phyloP scores from a whole-genome alignment of 2,329 filamentous ascomycete species.

The Aspergillus sp. region DNA sequence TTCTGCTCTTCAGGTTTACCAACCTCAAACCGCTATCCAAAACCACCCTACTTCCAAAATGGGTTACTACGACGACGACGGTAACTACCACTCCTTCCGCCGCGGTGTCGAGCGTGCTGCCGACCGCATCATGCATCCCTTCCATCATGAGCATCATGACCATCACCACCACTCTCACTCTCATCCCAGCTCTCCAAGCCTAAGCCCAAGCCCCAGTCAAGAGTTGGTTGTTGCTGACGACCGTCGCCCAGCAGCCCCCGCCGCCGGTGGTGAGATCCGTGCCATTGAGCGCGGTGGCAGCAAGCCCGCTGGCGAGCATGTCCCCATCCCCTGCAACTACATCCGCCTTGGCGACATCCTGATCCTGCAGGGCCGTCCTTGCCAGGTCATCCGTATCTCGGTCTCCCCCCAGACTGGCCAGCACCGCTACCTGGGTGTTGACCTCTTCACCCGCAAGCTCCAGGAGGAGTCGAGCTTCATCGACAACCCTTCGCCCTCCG shows the following conservation, averaged over 20 bases:
- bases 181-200: conserved; percentile 19
- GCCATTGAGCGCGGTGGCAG: conserved; percentile 42
- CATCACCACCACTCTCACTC: conserved; percentile 11
- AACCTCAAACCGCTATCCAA: conserved; percentile 45
- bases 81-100: conserved; percentile 68
- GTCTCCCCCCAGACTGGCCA: conserved; percentile 96
- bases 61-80: conserved; percentile 76
- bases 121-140: conserved; percentile 59
- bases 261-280: conserved; percentile 42
- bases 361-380: conserved; percentile 97
- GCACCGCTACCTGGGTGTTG: conserved; percentile 99
- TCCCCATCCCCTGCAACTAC: conserved; percentile 99
- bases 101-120: conserved; percentile 62
- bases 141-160: conserved; percentile 37
- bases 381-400: conserved; percentile 99
- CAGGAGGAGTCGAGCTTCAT: conserved; percentile 98
- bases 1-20: conserved; percentile 42
- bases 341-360: conserved; percentile 98
- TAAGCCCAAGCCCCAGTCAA: conserved; percentile 17
- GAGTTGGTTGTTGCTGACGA: conserved; percentile 38
- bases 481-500: conserved; percentile 91
- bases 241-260: conserved; percentile 40
- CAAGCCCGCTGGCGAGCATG: conserved; percentile 62
- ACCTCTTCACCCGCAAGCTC: conserved; percentile 99
- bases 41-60: conserved; percentile 54